phyloP scores from a whole-genome alignment of 495 filamentous ascomycete species.

The Lophiotrema nucula region DNA sequence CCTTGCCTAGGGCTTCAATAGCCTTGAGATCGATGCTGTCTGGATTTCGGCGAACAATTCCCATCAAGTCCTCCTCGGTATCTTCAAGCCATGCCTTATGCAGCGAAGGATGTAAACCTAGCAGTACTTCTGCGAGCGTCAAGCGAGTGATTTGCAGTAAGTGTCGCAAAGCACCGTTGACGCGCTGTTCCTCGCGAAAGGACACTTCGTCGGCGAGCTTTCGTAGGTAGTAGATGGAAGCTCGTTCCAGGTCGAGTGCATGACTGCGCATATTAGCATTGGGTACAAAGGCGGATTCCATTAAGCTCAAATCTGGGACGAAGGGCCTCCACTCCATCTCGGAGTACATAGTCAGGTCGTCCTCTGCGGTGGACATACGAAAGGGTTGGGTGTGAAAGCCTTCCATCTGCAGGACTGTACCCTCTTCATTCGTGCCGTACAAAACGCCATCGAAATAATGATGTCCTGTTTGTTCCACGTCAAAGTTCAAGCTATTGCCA shows the following conservation, averaged over 20 bases:
- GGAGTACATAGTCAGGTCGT: slow-evolving; percentile 8
- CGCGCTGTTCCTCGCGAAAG: not conserved
- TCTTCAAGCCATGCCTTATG: slow-evolving; percentile 5
- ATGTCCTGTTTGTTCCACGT: not conserved
- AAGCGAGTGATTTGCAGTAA: not conserved
- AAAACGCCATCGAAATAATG: not conserved
- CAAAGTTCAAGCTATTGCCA: not conserved
- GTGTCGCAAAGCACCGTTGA: not conserved
- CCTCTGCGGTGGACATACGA: not conserved
- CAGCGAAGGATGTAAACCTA: not conserved
- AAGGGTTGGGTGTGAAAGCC: not conserved
- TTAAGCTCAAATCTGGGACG: not conserved
- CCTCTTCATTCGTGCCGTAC: not conserved
- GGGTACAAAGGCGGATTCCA: not conserved
- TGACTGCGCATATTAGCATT: not conserved
- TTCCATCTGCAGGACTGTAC: slow-evolving; percentile 2
- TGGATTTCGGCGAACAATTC: not conserved
- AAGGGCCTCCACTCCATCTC: not conserved
- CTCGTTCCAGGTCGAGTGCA: not conserved
- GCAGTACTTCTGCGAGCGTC: not conserved
- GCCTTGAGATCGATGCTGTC: not conserved
- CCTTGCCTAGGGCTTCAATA: not conserved
- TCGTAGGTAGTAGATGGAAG: slow-evolving; percentile 5
- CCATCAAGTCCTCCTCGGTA: not conserved
- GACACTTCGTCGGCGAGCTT: not conserved